Evolutionary conservation across 352 stramenopile genomes (phyloP).

Genomic region (Aphanomyces cochlioides): DNA sequence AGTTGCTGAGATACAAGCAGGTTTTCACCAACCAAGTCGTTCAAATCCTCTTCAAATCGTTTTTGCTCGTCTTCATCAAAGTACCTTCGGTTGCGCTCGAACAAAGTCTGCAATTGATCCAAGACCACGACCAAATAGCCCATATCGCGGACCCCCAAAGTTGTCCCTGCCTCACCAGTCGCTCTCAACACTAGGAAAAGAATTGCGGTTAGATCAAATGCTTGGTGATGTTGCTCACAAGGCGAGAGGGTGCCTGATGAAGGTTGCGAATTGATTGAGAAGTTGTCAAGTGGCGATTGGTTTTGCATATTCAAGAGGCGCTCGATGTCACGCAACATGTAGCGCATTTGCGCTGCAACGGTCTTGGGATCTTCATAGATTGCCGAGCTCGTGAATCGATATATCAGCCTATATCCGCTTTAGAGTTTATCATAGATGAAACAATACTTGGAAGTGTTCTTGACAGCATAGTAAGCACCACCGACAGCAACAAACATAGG

Average conservation of each 20-base stretch:
- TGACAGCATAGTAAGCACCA: constrained; percentile 60
- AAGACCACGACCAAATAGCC: constrained; percentile 69
- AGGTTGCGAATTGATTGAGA: not conserved
- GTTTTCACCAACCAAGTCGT: constrained; percentile 73
- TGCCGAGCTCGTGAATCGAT: constrained; percentile 71
- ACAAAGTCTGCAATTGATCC: constrained; percentile 71
- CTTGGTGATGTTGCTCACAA: too few species aligned
- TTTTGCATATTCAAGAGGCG: constrained; percentile 83
- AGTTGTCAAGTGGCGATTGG: constrained; percentile 7
- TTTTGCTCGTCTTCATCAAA: constrained; percentile 78
- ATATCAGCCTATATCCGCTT: constrained; percentile 28
- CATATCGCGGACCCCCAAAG: constrained; percentile 62
- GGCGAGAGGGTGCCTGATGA: constrained; percentile 9
- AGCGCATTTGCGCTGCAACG: constrained; percentile 70
- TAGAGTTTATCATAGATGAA: not conserved
- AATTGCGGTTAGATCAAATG: not conserved
- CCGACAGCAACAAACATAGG: constrained; percentile 77
- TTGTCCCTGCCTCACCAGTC: constrained; percentile 32
- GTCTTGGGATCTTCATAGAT: constrained; percentile 74
- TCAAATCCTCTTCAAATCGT: constrained; percentile 78
- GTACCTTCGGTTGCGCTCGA: constrained; percentile 59
- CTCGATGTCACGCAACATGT: constrained; percentile 79
- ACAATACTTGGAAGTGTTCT: constrained; percentile 57
- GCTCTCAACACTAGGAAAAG: constrained; percentile 12
- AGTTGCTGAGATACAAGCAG: constrained; percentile 74